These are phyloP conservation scores for Thyridium curvatum DNA, from an alignment of 2,329 filamentous ascomycete genomes.

Conservation along the genomic window DNA sequence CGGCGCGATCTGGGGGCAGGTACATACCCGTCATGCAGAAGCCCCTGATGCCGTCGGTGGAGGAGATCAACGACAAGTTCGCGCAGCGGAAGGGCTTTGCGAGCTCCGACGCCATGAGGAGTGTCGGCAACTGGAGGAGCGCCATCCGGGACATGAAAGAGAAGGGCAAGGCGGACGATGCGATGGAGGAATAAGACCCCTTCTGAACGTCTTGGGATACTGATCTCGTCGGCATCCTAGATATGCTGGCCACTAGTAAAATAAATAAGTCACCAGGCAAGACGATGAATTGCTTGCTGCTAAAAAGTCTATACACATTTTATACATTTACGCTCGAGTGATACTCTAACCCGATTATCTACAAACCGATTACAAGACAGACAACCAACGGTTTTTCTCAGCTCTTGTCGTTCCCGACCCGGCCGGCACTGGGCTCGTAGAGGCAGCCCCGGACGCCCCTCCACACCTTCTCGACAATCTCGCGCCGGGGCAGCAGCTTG, in stretches of 20 bases:
- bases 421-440: slow-evolving; percentile 50
- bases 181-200: slow-evolving; percentile 7
- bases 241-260: neutral
- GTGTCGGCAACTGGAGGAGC: slow-evolving; percentile 25
- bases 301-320: too few species aligned
- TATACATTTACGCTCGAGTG: too few species aligned
- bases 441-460: slow-evolving; percentile 76
- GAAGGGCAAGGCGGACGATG: slow-evolving; percentile 12
- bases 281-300: too few species aligned
- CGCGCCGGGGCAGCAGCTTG: slow-evolving; percentile 63
- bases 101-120: slow-evolving; percentile 41
- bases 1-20: slow-evolving; percentile 39
- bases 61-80: slow-evolving; percentile 54
- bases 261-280: too few species aligned
- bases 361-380: too few species aligned
- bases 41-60: slow-evolving; percentile 38
- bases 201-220: too few species aligned
- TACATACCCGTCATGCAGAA: slow-evolving; percentile 52
- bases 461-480: slow-evolving; percentile 84
- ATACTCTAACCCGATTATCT: too few species aligned
- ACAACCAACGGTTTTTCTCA: too few species aligned
- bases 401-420: slow-evolving; percentile 21
- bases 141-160: slow-evolving; percentile 18
- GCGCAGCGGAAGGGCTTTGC: slow-evolving; percentile 55
- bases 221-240: neutral